Percentiles rank a stretch among this genome's conserved stretches.
phyloP scores from a whole-genome alignment of 257 asterid genomes.

The Nicotiana obtusifolia region DNA sequence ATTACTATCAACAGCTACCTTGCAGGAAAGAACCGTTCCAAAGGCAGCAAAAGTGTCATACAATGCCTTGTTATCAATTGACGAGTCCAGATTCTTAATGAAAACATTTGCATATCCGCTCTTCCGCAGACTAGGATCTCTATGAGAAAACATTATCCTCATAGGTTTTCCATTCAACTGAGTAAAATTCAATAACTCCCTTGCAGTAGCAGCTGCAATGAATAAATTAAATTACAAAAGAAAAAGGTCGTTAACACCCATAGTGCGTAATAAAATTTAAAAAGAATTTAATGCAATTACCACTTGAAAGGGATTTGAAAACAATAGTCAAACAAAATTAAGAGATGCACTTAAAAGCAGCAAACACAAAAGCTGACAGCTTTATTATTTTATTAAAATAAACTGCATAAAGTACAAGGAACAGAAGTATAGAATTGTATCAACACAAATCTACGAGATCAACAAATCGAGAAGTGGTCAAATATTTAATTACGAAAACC shows the following conservation, averaged over 20 bases:
- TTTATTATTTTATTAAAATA: no score
- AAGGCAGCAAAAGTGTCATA: constrained; percentile 62
- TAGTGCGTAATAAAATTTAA: not conserved
- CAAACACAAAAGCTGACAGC: not conserved
- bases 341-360: not conserved
- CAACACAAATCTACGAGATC: no score
- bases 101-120: constrained; percentile 68
- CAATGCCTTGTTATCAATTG: constrained; percentile 64
- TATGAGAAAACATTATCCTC: constrained; percentile 74
- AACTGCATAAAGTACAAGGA: no score
- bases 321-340: not conserved
- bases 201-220: constrained; percentile 63
- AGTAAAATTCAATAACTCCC: constrained; percentile 58
- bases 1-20: constrained; percentile 51
- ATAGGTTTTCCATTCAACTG: constrained; percentile 62
- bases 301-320: not conserved
- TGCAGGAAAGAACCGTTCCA: constrained; percentile 77
- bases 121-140: constrained; percentile 73
- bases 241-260: not conserved
- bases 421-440: no score
- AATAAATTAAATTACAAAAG: not conserved
- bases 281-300: not conserved
- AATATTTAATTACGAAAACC: no score
- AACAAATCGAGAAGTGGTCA: no score
- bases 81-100: constrained; percentile 61